Conservation (phyloP, 768 basidiomycete genomes). For the Trametes cinnabarina region DNA sequence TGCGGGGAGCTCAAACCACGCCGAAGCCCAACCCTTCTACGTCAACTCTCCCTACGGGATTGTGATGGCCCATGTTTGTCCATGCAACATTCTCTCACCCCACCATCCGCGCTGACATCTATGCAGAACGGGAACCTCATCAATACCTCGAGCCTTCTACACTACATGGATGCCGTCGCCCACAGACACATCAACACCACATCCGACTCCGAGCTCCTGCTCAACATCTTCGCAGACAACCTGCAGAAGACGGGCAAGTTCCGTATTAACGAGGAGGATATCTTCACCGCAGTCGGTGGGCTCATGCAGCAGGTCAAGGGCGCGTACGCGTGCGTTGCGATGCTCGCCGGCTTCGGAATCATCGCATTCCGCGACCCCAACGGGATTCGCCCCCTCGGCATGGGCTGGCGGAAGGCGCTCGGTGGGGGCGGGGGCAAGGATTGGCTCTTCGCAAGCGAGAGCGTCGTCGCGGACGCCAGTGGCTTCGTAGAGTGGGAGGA, state of each 20-base stretch:
- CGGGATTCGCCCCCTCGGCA: constrained; percentile 91
- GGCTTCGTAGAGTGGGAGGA: constrained; percentile 94
- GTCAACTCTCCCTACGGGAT: constrained; percentile 99
- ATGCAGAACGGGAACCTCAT: constrained; percentile 95
- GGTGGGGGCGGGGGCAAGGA: constrained; percentile 57
- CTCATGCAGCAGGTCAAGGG: constrained; percentile 88
- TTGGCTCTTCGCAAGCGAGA: constrained; percentile 92
- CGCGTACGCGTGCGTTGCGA: constrained; percentile 96
- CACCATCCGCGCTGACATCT: not conserved
- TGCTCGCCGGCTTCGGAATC: constrained; percentile 98
- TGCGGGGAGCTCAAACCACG: constrained; percentile 93
- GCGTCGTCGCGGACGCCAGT: constrained; percentile 91
- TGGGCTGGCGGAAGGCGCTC: constrained; percentile 63
- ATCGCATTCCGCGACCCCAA: constrained; percentile 98
- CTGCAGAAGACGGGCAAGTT: constrained; percentile 98
- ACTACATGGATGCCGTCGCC: constrained; percentile 92
- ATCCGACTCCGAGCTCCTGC: constrained; percentile 93
- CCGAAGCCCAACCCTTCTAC: constrained; percentile 99
- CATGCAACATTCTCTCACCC: not conserved
- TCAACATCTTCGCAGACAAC: constrained; percentile 97
- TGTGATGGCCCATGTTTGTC: constrained; percentile 90
- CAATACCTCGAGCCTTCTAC: constrained; percentile 83
- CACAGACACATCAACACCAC: constrained; percentile 99
- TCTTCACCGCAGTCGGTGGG: constrained; percentile 89
- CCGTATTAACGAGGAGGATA: constrained; percentile 99